Evolutionary conservation across 345 rosid species (phyloP).

Genomic region (Geranium rotundifolium): DNA sequence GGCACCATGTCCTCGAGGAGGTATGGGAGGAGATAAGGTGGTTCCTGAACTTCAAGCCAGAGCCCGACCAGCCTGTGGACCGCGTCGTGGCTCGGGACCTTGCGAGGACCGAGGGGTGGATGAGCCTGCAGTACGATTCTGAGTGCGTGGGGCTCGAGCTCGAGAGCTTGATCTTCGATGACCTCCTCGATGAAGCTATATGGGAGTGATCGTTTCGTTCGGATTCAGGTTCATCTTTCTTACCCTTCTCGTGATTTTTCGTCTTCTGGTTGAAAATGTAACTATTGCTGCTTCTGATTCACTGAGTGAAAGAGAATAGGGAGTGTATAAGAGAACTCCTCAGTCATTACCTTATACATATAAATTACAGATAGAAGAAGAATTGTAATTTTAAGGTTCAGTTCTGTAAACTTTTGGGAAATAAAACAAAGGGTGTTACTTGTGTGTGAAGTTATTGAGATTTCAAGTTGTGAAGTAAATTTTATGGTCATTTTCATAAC

Average conservation of each 20-base stretch:
- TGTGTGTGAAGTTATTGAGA: too few species aligned
- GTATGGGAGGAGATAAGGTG: slow-evolving; percentile 55
- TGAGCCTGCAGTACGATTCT: slow-evolving; percentile 63
- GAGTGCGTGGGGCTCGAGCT: slow-evolving; percentile 67
- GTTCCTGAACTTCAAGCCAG: slow-evolving; percentile 33
- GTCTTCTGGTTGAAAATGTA: not conserved
- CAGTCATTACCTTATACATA: too few species aligned
- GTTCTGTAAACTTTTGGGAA: too few species aligned
- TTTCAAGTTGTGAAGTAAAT: too few species aligned
- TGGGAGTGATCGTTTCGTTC: not conserved
- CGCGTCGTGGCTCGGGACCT: slow-evolving; percentile 37
- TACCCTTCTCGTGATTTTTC: not conserved
- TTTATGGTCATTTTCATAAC: too few species aligned
- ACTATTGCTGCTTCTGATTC: not conserved
- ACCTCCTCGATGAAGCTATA: slow-evolving; percentile 50
- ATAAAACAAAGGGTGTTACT: too few species aligned
- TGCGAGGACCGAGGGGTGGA: slow-evolving; percentile 50
- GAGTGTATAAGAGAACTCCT: too few species aligned
- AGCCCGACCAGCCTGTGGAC: slow-evolving; percentile 30
- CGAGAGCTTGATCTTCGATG: slow-evolving; percentile 56
- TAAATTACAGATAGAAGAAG: too few species aligned
- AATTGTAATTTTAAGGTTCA: too few species aligned
- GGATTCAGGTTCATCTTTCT: not conserved
- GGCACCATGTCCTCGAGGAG: slow-evolving; percentile 46
- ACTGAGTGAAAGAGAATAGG: too few species aligned